phyloP scores from a whole-genome alignment of 2,329 filamentous ascomycete species.

The Talaromyces sp. region DNA sequence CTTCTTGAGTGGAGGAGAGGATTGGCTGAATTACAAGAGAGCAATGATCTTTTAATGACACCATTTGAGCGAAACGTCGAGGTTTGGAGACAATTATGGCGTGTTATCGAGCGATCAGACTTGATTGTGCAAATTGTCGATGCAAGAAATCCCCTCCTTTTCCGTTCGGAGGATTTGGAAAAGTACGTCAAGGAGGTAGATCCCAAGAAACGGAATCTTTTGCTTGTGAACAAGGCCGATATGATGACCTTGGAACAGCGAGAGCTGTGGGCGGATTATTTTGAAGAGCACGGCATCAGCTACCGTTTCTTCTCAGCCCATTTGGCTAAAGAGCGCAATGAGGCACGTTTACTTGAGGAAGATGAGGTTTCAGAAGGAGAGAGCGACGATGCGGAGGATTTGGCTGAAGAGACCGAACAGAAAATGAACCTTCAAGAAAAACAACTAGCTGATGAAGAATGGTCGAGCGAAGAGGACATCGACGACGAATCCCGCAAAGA shows the following conservation, averaged over 20 bases:
- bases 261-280: conserved; percentile 78
- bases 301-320: conserved; percentile 97
- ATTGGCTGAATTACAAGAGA: conserved; percentile 88
- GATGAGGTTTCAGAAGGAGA: conserved; percentile 33
- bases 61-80: conserved; percentile 96
- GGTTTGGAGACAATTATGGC: conserved; percentile 96
- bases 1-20: conserved; percentile 86
- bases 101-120: conserved; percentile 95
- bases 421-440: conserved; percentile 46
- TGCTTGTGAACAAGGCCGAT: conserved; percentile 97
- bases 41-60: conserved; percentile 91
- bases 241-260: conserved; percentile 93
- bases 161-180: conserved; percentile 90
- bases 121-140: conserved; percentile 97
- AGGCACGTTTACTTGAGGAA: conserved; percentile 60
- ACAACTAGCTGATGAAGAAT: conserved; percentile 32
- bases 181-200: conserved; percentile 92
- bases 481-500: conserved; percentile 37
- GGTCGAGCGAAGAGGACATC: conserved; percentile 28
- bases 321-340: conserved; percentile 83
- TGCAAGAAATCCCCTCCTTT: conserved; percentile 88
- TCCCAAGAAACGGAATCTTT: conserved; percentile 78
- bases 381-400: conserved; percentile 45
- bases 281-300: conserved; percentile 73
- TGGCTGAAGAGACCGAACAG: conserved; percentile 44